Percentiles rank a stretch among this genome's conserved stretches.
phyloP scores from a whole-genome alignment of 805 yeast genomes.

The Yarrowia sp. region DNA sequence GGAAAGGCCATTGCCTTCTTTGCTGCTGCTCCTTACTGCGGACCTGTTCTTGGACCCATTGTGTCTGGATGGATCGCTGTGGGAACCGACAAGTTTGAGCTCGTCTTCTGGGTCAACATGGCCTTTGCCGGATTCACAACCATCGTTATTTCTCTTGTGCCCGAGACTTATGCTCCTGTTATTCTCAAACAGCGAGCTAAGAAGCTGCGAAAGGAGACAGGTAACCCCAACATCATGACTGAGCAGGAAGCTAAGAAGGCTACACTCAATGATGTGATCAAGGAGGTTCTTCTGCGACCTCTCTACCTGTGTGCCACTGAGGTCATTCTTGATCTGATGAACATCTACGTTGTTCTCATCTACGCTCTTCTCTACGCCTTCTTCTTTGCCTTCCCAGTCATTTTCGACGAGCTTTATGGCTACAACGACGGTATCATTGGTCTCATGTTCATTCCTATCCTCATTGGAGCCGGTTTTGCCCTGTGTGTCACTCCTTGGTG shows the following conservation, averaged over 20 bases:
- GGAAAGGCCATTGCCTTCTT: constrained; percentile 89
- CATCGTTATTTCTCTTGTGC: constrained; percentile 60
- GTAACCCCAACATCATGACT: constrained; percentile 83
- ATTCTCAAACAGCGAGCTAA: constrained; percentile 69
- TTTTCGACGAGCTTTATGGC: constrained; percentile 68
- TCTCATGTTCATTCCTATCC: constrained; percentile 82
- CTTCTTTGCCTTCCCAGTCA: constrained; percentile 93
- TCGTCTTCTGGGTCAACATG: constrained; percentile 87
- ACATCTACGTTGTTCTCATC: constrained; percentile 81
- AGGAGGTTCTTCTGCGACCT: constrained; percentile 71
- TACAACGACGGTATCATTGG: constrained; percentile 77
- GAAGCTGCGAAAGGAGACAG: constrained; percentile 70
- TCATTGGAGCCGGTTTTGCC: constrained; percentile 80
- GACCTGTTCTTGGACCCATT: constrained; percentile 86
- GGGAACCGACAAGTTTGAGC: constrained; percentile 56
- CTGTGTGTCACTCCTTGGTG: constrained; percentile 68
- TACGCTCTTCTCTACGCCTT: constrained; percentile 89
- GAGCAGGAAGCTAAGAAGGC: constrained; percentile 90
- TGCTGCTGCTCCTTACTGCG: constrained; percentile 89
- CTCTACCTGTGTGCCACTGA: constrained; percentile 70
- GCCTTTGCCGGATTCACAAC: constrained; percentile 86
- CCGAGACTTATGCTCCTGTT: constrained; percentile 93
- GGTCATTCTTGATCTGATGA: constrained; percentile 80
- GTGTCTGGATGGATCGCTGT: constrained; percentile 82
- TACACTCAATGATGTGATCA: constrained; percentile 60